These are phyloP conservation scores for Sequoiadendron giganteum DNA, from an alignment of 75 land plant species.

Conservation along the genomic window DNA sequence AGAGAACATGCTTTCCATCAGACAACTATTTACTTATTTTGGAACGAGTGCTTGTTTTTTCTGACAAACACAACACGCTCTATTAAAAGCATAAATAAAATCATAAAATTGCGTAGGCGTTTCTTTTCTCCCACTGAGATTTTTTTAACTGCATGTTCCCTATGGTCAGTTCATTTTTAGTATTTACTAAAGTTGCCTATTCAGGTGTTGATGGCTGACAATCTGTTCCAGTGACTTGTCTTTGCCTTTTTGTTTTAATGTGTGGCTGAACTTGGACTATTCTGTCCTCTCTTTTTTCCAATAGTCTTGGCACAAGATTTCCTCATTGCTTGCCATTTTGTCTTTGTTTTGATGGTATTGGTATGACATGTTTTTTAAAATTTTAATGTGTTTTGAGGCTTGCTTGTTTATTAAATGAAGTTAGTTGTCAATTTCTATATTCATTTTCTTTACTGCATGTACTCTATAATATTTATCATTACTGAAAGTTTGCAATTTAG, in stretches of 20 bases:
- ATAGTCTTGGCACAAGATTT: not conserved
- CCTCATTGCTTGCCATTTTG: not conserved
- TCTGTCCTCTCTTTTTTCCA: not conserved
- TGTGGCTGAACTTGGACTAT: no score
- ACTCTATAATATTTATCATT: not conserved
- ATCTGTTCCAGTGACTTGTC: not conserved
- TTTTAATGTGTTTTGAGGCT: not conserved
- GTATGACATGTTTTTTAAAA: not conserved
- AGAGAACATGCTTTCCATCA: no score
- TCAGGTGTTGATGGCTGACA: not conserved
- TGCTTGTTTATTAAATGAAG: not conserved
- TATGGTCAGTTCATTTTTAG: not conserved
- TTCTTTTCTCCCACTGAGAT: not conserved
- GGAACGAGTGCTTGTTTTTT: not conserved
- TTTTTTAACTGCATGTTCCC: not conserved
- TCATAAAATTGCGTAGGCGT: not conserved
- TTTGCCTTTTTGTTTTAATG: not conserved
- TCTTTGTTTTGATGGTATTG: not conserved
- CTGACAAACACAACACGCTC: not conserved
- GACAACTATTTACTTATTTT: not conserved
- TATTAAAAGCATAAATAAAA: not conserved
- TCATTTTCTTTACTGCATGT: not conserved
- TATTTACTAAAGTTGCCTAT: not conserved
- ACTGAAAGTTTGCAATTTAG: not conserved
- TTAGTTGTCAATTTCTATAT: not conserved